phyloP scores from a whole-genome alignment of 768 basidiomycete species.

The Macrocybe gigantea region DNA sequence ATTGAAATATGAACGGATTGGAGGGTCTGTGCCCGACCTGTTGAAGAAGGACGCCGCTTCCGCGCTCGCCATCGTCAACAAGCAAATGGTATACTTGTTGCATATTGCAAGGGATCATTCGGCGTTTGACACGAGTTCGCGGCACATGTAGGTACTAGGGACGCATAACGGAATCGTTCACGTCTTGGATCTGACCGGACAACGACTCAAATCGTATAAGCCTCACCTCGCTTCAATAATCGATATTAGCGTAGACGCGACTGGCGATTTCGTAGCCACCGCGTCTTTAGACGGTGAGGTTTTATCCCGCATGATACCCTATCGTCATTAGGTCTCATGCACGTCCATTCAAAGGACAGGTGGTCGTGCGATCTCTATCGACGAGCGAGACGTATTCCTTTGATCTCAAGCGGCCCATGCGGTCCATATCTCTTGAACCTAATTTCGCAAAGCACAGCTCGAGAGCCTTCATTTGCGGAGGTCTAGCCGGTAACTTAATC shows the following conservation, averaged over 20 bases:
- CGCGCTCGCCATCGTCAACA: constrained; percentile 68
- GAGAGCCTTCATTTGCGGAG: constrained; percentile 84
- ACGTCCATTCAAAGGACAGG: constrained; percentile 63
- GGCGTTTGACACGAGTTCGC: constrained; percentile 4
- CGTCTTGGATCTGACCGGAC: constrained; percentile 72
- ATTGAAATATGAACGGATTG: constrained; percentile 85
- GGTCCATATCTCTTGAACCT: constrained; percentile 86
- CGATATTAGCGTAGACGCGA: constrained; percentile 79
- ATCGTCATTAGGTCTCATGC: constrained; percentile 10
- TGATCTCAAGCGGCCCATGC: constrained; percentile 90
- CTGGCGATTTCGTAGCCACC: constrained; percentile 85
- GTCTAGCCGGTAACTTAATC: constrained; percentile 82
- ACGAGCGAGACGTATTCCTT: constrained; percentile 78
- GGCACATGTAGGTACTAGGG: constrained; percentile 64
- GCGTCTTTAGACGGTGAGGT: constrained; percentile 87
- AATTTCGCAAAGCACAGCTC: constrained; percentile 75
- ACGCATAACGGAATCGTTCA: constrained; percentile 94
- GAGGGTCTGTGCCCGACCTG: constrained; percentile 65
- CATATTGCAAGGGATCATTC: background rate
- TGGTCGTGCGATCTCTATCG: constrained; percentile 78
- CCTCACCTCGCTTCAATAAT: constrained; percentile 85
- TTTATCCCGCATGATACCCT: background rate
- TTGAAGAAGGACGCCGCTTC: constrained; percentile 89
- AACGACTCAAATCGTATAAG: constrained; percentile 83
- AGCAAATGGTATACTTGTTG: constrained; percentile 49